These are phyloP conservation scores for Arachis stenosperma DNA, from an alignment of 306 rosid genomes.

Conservation along the genomic window DNA sequence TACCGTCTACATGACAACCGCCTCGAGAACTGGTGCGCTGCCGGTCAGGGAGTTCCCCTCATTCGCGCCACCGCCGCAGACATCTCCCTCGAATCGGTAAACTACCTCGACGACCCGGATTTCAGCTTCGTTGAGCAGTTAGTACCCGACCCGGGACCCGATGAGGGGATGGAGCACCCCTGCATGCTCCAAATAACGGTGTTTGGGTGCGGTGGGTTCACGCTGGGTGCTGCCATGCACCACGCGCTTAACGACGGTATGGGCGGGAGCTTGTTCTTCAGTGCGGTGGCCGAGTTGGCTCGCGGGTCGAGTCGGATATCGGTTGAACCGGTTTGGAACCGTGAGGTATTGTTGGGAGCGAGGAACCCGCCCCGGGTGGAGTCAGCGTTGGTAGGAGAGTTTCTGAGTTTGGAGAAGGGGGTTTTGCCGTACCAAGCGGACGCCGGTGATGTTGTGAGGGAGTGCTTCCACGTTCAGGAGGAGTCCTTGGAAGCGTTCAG, in stretches of 20 bases:
- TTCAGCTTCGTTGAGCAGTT: conserved; percentile 54
- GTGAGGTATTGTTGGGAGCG: conserved; percentile 57
- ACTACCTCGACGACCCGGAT: conserved; percentile 61
- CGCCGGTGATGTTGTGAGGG: conserved; percentile 49
- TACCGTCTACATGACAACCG: conserved; percentile 38
- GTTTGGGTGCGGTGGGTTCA: conserved; percentile 76
- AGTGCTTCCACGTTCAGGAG: conserved; percentile 63
- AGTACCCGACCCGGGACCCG: conserved; percentile 62
- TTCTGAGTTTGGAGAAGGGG: conserved; percentile 56
- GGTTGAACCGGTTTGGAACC: conserved; percentile 62
- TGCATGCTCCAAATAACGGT: conserved; percentile 70
- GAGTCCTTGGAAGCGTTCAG: conserved; percentile 60
- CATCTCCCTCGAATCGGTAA: conserved; percentile 57
- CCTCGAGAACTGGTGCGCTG: conserved; percentile 60
- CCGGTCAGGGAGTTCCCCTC: conserved; percentile 64
- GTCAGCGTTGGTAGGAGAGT: conserved; percentile 47
- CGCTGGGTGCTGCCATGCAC: conserved; percentile 75
- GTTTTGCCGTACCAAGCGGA: conserved; percentile 49
- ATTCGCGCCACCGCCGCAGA: conserved; percentile 59
- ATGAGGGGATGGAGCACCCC: conserved; percentile 56
- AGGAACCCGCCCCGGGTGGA: conserved; percentile 55
- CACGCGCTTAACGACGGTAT: conserved; percentile 79
- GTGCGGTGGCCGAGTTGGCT: conserved; percentile 73
- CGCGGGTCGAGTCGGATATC: conserved; percentile 54
- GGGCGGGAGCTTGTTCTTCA: conserved; percentile 76